Percentiles rank a stretch among this genome's conserved stretches.
Conservation (phyloP, 805 yeast genomes). For the Maudiozyma barnettii region DNA sequence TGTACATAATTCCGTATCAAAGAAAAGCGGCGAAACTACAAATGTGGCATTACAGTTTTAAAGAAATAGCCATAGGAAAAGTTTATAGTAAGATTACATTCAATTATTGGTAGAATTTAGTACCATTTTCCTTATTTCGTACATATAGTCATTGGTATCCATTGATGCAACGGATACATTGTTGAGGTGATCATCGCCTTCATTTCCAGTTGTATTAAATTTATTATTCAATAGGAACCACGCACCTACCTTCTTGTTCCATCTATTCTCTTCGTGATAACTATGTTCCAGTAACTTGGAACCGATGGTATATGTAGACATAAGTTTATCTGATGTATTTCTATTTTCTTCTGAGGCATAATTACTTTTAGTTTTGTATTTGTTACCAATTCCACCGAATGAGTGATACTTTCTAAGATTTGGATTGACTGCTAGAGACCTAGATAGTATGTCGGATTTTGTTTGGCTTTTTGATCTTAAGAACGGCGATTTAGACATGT, state of each 20-base stretch:
- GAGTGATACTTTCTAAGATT: slow-evolving; percentile 14
- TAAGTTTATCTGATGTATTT: background rate
- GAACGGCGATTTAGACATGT: slow-evolving; percentile 12
- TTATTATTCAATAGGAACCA: slow-evolving; percentile 21
- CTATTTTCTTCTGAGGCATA: background rate
- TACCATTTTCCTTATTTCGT: slow-evolving; percentile 30
- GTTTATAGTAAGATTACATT: background rate
- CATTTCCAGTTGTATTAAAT: slow-evolving; percentile 4
- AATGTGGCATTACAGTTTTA: too few species aligned
- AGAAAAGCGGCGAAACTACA: too few species aligned
- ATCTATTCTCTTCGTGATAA: slow-evolving; percentile 28
- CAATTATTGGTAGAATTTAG: slow-evolving; percentile 23
- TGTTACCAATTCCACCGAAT: slow-evolving; percentile 4
- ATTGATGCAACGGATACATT: slow-evolving; percentile 10
- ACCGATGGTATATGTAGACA: slow-evolving; percentile 12
- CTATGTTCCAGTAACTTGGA: slow-evolving; percentile 21
- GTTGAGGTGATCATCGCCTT: slow-evolving; percentile 2
- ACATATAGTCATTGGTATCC: slow-evolving; percentile 23
- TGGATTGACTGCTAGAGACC: background rate
- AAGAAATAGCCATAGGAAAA: background rate
- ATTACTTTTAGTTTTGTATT: background rate
- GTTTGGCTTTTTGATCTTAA: slow-evolving; percentile 20
- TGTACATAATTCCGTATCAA: too few species aligned
- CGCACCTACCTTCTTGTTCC: slow-evolving; percentile 25
- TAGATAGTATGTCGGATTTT: background rate